Evolutionary conservation across 192 early-diverging fungal genomes (phyloP), one percentile per base, ranked within the genome.

Genomic region (Backusella tuberculispora): DNA sequence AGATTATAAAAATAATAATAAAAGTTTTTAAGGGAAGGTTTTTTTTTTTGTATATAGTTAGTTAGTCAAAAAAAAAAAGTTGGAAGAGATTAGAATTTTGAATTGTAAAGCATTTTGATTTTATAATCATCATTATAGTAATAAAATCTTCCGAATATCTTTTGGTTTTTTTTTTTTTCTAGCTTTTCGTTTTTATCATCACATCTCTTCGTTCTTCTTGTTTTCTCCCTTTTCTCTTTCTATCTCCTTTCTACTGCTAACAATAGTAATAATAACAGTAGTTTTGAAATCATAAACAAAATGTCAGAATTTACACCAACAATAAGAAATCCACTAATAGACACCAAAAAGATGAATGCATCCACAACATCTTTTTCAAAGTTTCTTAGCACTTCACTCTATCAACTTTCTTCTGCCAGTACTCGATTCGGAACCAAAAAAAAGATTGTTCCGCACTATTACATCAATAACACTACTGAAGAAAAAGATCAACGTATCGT

Each of bases 1-100:
- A 47, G 74, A 64, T 15, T 75, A 69, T 65, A 64, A 74, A 66
- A 66, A 66, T 53, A 53, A 9, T 24, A 53, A 53, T 53, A 53
- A 53, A 53, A 53, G 50, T 53, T 53, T 53, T 53, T 53, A 53
- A 53, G 50, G 50, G 21, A 53, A 53, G 19, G 19, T 60, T 60
- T 60, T 60, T 60, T 24, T 60, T 24, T 60, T 19, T 50, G 48
- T 50, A 19, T 50, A 14, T 46, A 43, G 10, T 9, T 46, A 14
- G 10, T 14, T 10, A 8, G n/a, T 6, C n/a, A 34, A 34, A 34
- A 34, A 34, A 34, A 34, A 34, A 34, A 34, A 34, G 29, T 50
- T 50, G n/a, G 48, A 50, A 50, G 48, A 50, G 48, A 50, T 50
- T 50, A 21, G 19, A 50, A 50, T 50, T n/a, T 17, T 50, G 9